Evolutionary conservation across 2,329 filamentous ascomycete genomes (phyloP).

Genomic region (Chaetoscypha palmicola): DNA sequence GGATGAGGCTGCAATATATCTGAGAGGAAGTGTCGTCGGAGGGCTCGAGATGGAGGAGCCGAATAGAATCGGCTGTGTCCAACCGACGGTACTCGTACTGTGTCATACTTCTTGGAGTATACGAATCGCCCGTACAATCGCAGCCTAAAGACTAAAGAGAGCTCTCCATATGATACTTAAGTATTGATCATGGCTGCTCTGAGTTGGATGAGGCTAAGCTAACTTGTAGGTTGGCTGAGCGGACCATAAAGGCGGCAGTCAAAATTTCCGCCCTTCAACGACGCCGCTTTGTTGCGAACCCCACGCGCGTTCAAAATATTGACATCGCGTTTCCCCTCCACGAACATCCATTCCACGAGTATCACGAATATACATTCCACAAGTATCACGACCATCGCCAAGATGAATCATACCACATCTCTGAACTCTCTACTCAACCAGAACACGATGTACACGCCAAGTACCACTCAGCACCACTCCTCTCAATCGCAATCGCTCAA

Average conservation of each 20-base stretch:
- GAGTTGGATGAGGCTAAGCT: too few relatives aligned
- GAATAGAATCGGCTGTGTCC: background rate
- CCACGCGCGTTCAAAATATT: background rate
- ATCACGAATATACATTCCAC: background rate
- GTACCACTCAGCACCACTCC: background rate
- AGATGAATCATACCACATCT: slow-evolving; percentile 6
- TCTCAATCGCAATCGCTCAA: slow-evolving; percentile 13
- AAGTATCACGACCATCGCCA: background rate
- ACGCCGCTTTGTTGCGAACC: background rate
- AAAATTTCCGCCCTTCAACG: too few relatives aligned
- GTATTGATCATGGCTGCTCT: too few relatives aligned
- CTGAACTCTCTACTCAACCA: slow-evolving; percentile 2
- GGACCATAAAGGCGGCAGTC: too few relatives aligned
- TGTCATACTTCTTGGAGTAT: too few relatives aligned
- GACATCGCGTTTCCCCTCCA: background rate
- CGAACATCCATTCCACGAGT: background rate
- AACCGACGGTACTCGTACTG: background rate
- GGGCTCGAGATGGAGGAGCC: background rate
- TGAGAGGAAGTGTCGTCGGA: background rate
- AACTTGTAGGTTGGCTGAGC: too few relatives aligned
- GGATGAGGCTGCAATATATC: slow-evolving; percentile 7
- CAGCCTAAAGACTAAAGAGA: too few relatives aligned
- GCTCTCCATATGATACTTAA: too few relatives aligned
- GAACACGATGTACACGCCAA: background rate
- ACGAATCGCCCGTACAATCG: too few relatives aligned